Evolutionary conservation across 2,329 filamentous ascomycete species (phyloP), one percentile per base, ranked within the genome.

Genomic region (Lecanicillium sp.): DNA sequence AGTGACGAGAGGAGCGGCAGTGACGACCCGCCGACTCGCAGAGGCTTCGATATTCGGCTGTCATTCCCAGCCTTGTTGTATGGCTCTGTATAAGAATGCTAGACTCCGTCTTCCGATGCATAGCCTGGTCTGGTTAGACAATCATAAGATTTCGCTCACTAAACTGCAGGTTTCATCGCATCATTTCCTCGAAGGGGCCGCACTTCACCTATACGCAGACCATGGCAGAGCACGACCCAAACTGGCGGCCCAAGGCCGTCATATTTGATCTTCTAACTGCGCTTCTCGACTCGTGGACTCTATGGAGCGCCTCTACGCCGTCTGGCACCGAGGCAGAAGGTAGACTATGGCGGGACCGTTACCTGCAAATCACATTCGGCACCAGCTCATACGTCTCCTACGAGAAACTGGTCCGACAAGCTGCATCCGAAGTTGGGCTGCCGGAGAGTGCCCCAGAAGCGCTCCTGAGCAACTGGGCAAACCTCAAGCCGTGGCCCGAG

Each of bases 191-290:
- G n/a, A n/a, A n/a, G n/a, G n/a, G n/a, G n/a, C n/a, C n/a, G n/a
- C 11, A 25, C 22, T 25, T 7, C 7, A 25, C 6, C 22, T 7
- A 25, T 6, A 25, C 22, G 22, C 22, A 6, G 22, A n/a, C 29
- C 7, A 31, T 31, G 22, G 7, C 22, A 7, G 22, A 25, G 12
- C 7, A 19, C 31, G 15, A 15, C 31, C 15, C 34, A 2, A 18
- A 28, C 5, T 59, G 56, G 57, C 48, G 42, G 4, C 57, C 58
- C 2, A 54, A 55, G 46, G 62, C 52, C 33, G 50, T 65, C 2
- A 44, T 65, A 20, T 65, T 66, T 22, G 61, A 66, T 41, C 59
- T 65, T 19, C 56, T 66, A 17, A 65, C 62, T 2, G 61, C 50
- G 12, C 56, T 65, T 1, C 45, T 62, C 6, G 54, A 66, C 48